These are phyloP conservation scores for Phytophthora pistaciae DNA, from an alignment of 352 stramenopile species.

Conservation along the genomic window DNA sequence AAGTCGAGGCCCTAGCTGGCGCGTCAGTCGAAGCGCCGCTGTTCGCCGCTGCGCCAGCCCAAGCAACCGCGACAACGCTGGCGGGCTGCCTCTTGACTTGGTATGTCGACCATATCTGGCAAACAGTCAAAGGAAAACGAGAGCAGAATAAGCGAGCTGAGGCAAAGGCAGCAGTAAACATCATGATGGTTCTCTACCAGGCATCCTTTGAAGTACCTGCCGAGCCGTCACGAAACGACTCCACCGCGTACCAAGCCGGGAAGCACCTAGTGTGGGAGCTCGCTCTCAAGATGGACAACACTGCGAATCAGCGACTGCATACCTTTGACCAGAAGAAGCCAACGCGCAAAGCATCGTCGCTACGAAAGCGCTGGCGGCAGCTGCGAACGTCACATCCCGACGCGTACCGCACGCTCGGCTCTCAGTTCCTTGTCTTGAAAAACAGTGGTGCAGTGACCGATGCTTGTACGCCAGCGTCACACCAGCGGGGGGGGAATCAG, in stretches of 20 bases:
- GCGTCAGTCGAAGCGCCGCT: no score
- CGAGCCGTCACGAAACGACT: no score
- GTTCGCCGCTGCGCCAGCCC: no score
- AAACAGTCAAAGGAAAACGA: constrained; percentile 10
- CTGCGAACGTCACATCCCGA: background rate
- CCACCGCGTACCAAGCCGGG: background rate
- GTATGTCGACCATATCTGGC: constrained; percentile 6
- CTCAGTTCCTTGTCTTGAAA: background rate
- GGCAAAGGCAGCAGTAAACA: constrained; percentile 9
- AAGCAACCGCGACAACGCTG: background rate
- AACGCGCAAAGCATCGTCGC: background rate
- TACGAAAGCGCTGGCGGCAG: background rate
- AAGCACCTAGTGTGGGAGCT: background rate
- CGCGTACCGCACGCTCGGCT: no score
- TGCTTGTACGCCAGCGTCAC: background rate
- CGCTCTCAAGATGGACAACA: background rate
- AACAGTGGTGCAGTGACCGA: background rate
- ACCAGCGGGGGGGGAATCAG: background rate
- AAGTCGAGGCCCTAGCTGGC: no score
- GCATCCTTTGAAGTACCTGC: background rate
- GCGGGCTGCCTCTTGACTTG: constrained; percentile 5
- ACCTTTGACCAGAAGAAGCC: background rate
- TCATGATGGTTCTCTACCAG: constrained; percentile 14
- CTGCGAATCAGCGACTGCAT: background rate
- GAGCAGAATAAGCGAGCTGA: constrained; percentile 11